A percentile compares a stretch with the other conserved stretches of the same genome.
These are phyloP conservation scores for Penicillium taxi DNA, from an alignment of 495 filamentous ascomycete genomes.

Conservation along the genomic window DNA sequence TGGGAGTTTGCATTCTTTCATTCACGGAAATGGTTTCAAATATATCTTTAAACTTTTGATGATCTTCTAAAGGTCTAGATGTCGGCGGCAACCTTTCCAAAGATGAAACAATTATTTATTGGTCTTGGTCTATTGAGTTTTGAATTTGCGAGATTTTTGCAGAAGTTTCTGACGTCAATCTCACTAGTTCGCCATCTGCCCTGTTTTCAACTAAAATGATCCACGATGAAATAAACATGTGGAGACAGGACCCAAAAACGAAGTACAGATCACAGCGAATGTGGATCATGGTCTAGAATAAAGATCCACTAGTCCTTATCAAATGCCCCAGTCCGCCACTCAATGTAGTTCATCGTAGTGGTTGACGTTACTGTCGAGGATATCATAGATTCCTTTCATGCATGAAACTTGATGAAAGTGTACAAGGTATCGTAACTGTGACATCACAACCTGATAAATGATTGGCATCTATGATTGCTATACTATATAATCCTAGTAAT, in stretches of 20 bases:
- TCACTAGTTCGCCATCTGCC: constrained; percentile 8
- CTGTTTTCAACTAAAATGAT: constrained; percentile 5
- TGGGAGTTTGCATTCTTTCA: too few relatives aligned
- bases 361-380: constrained; percentile 19
- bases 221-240: constrained; percentile 12
- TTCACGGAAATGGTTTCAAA: too few relatives aligned
- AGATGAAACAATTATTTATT: too few relatives aligned
- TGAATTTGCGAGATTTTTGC: not conserved
- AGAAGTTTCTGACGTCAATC: constrained; percentile 14
- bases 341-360: constrained; percentile 2
- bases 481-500: too few relatives aligned
- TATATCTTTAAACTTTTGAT: too few relatives aligned
- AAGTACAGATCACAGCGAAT: too few relatives aligned
- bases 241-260: constrained; percentile 2
- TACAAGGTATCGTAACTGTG: constrained; percentile 28
- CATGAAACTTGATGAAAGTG: too few relatives aligned
- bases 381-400: too few relatives aligned
- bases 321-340: constrained; percentile 16
- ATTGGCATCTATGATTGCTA: too few relatives aligned
- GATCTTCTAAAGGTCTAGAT: too few relatives aligned
- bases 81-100: too few relatives aligned
- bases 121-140: not conserved
- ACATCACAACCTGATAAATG: constrained; percentile 25
- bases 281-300: constrained; percentile 1
- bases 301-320: constrained; percentile 11